phyloP scores from a whole-genome alignment of 2,329 filamentous ascomycete species.

The Aspergillus calidoustus region DNA sequence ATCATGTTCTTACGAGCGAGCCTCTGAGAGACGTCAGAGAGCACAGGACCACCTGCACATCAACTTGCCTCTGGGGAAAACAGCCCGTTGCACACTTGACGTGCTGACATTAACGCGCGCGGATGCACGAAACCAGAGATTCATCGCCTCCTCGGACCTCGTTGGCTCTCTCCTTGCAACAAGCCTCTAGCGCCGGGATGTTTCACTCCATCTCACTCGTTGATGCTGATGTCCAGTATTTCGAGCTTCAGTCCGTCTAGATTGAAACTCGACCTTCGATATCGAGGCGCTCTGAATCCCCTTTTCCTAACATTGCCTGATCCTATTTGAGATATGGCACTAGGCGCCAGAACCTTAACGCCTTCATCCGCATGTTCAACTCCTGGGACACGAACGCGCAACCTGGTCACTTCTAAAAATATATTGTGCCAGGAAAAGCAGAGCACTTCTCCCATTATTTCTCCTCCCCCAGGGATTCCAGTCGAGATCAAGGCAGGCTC shows the following conservation, averaged over 20 bases:
- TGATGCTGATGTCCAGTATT: slow-evolving; percentile 1
- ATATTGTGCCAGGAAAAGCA: neutral
- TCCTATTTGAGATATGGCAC: neutral
- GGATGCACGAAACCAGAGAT: neutral
- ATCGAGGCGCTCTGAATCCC: neutral
- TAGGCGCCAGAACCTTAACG: neutral
- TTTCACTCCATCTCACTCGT: neutral
- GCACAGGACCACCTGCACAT: slow-evolving; percentile 2
- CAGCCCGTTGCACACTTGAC: neutral
- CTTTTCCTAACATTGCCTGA: neutral
- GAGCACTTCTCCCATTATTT: neutral
- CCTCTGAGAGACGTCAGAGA: neutral
- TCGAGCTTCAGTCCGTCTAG: neutral
- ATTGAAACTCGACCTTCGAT: neutral
- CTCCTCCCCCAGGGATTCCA: neutral
- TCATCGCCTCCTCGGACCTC: neutral
- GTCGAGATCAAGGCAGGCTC: neutral
- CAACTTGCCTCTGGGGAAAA: neutral
- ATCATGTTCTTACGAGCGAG: neutral
- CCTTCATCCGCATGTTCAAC: neutral
- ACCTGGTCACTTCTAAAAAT: slow-evolving; percentile 14
- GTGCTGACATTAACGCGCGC: slow-evolving; percentile 5
- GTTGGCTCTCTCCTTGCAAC: neutral
- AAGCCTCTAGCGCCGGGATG: slow-evolving; percentile 9
- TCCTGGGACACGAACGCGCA: neutral